Evolutionary conservation across 306 rosid genomes (phyloP), one percentile per base, ranked within the genome.

Genomic region (Heteromeles arbutifolia): DNA sequence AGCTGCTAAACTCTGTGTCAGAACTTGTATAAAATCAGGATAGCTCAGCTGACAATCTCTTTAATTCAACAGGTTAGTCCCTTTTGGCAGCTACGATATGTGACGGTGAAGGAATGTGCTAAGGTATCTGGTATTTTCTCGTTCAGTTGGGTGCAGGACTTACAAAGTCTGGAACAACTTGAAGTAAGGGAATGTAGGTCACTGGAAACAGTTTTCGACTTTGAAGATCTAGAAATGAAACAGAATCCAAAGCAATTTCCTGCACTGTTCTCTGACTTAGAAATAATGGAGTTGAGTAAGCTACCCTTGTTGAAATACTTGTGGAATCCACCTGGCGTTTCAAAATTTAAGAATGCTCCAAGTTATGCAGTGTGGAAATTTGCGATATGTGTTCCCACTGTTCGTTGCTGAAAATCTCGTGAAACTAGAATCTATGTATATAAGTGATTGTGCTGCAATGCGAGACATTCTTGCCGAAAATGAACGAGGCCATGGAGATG

Each of bases 101-200:
- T 79, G 19, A 50, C 17, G 13, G 82, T 73, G 18, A 26, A 44
- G 0, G 17, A 12, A 15, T 73, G 78, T 58, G 19, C 34, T 0
- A 65, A 66, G 11, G 53, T 44, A 10, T 6, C 31, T 0, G 24
- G 62, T 34, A 14, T 43, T 1, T 73, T 79, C 7, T 14, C 58
- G 11, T 45, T 54, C 41, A 57, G 45, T 56, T 21, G 24, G n/a
- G 18, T 56, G 0, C 31, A 65, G 5, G 29, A 66, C 11, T 39
- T 79, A n/a, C 11, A 17, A 5, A 29, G 6, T 2, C n/a, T 79
- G 39, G 74, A 56, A 9, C 64, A 73, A 10, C 41, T 73, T 17
- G 78, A 73, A 56, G 74, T 79, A 1, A 31, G n/a, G n/a, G 41
- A 31, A 0, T 73, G 74, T 67, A 28, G 50, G 41, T 73, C 69